Conservation (phyloP, 1,284 basidiomycete genomes). For the Marasmius oreades region DNA sequence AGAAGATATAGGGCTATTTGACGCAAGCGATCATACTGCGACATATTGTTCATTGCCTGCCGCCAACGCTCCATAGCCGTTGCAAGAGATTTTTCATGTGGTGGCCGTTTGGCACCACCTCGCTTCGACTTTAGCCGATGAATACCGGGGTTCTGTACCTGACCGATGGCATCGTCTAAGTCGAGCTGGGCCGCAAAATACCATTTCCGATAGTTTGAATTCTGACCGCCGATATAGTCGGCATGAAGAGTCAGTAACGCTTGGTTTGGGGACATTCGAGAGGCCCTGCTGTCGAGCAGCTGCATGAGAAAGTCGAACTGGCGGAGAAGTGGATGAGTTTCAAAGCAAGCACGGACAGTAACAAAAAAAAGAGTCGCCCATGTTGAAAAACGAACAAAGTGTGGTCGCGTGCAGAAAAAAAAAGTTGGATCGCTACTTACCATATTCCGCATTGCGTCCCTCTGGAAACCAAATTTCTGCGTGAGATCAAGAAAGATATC, state of each 20-base stretch:
- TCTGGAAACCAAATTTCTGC: conserved; percentile 99
- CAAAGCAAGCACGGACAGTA: conserved; percentile 15
- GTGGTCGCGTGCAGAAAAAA: conserved; percentile 7
- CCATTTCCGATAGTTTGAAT: conserved; percentile 98
- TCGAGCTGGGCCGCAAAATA: conserved; percentile 99
- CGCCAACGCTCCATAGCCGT: conserved; percentile 92
- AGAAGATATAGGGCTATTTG: conserved; percentile 96
- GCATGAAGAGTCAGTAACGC: conserved; percentile 94
- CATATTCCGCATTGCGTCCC: conserved; percentile 90
- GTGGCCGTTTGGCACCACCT: conserved; percentile 45
- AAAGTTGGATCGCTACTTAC: conserved; percentile 40
- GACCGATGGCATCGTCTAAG: conserved; percentile 95
- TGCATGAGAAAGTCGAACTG: conserved; percentile 99
- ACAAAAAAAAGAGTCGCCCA: not conserved
- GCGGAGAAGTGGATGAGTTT: conserved; percentile 1
- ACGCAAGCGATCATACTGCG: conserved; percentile 94
- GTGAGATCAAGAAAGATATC: conserved; percentile 97
- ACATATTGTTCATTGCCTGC: conserved; percentile 98
- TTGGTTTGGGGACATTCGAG: conserved; percentile 97
- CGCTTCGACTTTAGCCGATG: conserved; percentile 71
- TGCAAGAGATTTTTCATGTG: conserved; percentile 81
- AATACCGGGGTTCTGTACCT: conserved; percentile 88
- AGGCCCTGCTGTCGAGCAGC: conserved; percentile 91
- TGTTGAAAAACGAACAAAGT: conserved; percentile 6
- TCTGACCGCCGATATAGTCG: conserved; percentile 97